Conservation (phyloP, 768 basidiomycete genomes). For the Austroboletus eburneus region DNA sequence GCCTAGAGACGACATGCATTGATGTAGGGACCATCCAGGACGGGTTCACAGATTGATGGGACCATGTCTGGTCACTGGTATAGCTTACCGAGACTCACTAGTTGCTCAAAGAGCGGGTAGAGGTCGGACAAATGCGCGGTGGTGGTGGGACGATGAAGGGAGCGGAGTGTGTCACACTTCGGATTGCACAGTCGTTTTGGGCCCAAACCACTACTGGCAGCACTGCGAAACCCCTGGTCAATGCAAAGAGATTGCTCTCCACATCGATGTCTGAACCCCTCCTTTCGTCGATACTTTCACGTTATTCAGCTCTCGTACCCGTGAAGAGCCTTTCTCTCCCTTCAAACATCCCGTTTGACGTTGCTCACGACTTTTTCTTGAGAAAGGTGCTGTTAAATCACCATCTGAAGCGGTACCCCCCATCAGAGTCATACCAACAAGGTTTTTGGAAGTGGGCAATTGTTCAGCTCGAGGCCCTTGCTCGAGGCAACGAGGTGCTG, state of each 20-base stretch:
- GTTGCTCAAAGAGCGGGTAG: no score
- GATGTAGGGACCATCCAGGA: no score
- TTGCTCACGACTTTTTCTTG: slow-evolving; percentile 56
- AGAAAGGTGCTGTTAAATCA: slow-evolving; percentile 44
- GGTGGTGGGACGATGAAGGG: no score
- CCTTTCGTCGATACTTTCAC: slow-evolving; percentile 44
- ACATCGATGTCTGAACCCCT: slow-evolving; percentile 1
- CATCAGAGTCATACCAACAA: slow-evolving; percentile 58
- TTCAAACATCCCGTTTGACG: slow-evolving; percentile 28
- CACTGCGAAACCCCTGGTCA: no score
- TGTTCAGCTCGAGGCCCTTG: slow-evolving; percentile 44
- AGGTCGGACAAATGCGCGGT: no score
- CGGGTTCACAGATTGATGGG: no score
- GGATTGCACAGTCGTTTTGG: no score
- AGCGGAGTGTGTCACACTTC: no score
- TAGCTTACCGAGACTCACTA: no score
- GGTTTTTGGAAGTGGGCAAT: slow-evolving; percentile 76
- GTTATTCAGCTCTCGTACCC: slow-evolving; percentile 50
- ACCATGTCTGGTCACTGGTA: no score
- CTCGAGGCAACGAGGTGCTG: slow-evolving; percentile 44
- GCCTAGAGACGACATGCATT: no score
- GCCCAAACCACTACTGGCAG: no score
- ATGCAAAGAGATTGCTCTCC: slow-evolving; percentile 1
- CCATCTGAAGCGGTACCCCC: slow-evolving; percentile 57
- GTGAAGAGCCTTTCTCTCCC: slow-evolving; percentile 43